Conservation (phyloP, 768 basidiomycete genomes). For the Glaciozyma martinii region DNA sequence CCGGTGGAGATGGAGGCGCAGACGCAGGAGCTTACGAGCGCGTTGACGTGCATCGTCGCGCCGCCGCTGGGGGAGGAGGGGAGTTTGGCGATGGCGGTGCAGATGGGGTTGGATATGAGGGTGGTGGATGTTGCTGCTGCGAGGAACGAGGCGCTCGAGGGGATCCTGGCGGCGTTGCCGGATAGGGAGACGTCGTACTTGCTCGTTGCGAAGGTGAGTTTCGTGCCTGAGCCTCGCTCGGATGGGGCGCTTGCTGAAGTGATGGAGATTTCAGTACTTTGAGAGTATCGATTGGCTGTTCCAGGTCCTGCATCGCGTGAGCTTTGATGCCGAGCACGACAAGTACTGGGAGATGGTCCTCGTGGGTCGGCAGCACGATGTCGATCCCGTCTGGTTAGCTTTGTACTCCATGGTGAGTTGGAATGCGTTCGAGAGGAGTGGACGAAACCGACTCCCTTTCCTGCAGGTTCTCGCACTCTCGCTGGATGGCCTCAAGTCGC, state of each 20-base stretch:
- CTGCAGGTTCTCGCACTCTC: conserved; percentile 15
- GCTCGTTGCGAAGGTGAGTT: neutral
- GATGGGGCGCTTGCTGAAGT: too few relatives aligned
- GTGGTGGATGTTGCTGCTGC: conserved; percentile 9
- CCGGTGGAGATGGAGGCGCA: neutral
- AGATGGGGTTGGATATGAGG: conserved; percentile 13
- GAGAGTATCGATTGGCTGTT: conserved; percentile 8
- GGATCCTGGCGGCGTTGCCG: conserved; percentile 8
- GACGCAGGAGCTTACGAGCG: conserved; percentile 9
- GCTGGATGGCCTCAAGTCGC: neutral
- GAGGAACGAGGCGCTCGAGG: neutral
- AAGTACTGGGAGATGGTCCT: conserved; percentile 19
- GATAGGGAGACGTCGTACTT: neutral
- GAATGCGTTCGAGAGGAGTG: too few relatives aligned
- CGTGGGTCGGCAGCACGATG: conserved; percentile 8
- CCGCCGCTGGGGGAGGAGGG: neutral
- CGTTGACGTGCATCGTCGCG: conserved; percentile 20
- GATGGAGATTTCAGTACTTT: neutral
- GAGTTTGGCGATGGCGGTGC: neutral
- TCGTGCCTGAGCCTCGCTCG: neutral
- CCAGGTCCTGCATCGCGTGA: neutral
- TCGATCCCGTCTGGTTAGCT: conserved; percentile 24
- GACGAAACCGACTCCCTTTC: too few relatives aligned
- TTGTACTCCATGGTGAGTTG: conserved; percentile 1
- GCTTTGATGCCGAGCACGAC: conserved; percentile 2